These are phyloP conservation scores for Saprolegnia parasitica DNA, from an alignment of 352 stramenopile species.

Conservation along the genomic window DNA sequence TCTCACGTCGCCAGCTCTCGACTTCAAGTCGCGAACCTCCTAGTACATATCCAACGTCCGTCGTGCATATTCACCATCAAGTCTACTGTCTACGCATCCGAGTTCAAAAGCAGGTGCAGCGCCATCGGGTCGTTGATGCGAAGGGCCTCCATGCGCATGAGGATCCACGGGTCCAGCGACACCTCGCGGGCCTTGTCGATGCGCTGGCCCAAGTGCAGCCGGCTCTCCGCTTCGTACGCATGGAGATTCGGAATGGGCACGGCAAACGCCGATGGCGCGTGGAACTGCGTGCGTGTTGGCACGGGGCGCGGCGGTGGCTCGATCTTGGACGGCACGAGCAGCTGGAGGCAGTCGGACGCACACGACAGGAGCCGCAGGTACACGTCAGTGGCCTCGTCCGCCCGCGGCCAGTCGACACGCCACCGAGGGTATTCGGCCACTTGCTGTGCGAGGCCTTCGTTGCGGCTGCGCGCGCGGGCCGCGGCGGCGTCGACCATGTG, in stretches of 20 bases:
- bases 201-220: conserved; percentile 1
- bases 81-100: conserved; percentile 6
- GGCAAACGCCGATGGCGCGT: background rate
- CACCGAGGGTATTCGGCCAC: background rate
- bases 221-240: background rate
- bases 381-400: background rate
- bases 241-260: background rate
- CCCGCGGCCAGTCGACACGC: background rate
- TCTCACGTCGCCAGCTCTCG: too few relatives aligned
- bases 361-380: background rate
- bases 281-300: background rate
- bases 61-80: too few relatives aligned
- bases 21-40: too few relatives aligned
- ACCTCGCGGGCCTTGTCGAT: background rate
- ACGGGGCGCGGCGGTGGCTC: background rate
- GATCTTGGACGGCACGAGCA: background rate
- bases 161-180: background rate
- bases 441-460: background rate
- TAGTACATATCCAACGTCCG: too few relatives aligned
- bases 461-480: background rate
- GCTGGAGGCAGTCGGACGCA: background rate
- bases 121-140: conserved; percentile 24
- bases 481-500: background rate
- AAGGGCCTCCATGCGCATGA: background rate
- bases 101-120: conserved; percentile 23